A percentile compares a stretch with the other conserved stretches of the same genome.
Evolutionary conservation across 306 rosid species (phyloP).

Genomic region (Parietaria judaica): DNA sequence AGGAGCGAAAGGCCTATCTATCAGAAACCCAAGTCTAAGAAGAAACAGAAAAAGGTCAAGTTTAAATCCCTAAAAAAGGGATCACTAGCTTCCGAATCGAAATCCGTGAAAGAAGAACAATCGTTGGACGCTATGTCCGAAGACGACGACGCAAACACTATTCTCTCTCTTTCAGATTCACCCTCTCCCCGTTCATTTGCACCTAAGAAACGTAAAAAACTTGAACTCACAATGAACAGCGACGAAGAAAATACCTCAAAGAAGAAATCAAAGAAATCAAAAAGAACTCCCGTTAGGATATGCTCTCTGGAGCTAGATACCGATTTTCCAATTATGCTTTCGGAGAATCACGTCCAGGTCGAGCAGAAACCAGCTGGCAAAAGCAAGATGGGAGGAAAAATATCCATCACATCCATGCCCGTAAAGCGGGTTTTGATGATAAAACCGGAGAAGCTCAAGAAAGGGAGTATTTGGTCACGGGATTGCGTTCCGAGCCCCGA

Average conservation of each 20-base stretch:
- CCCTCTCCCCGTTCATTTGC: conserved; percentile 43
- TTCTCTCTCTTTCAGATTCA: conserved; percentile 28
- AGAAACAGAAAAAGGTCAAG: conserved; percentile 85
- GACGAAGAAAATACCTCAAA: conserved; percentile 42
- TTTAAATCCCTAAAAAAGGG: conserved; percentile 88
- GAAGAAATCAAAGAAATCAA: conserved; percentile 76
- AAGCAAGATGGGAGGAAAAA: conserved; percentile 81
- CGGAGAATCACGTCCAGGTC: conserved; percentile 40
- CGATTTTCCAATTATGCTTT: conserved; percentile 40
- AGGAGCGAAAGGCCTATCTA: conserved; percentile 51
- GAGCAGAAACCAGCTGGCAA: conserved; percentile 65
- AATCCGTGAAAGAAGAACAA: conserved; percentile 48
- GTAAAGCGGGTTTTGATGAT: conserved; percentile 66
- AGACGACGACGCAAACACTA: conserved; percentile 47
- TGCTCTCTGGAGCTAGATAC: conserved; percentile 56
- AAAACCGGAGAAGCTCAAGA: conserved; percentile 83
- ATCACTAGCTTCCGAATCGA: conserved; percentile 63
- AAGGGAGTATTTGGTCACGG: conserved; percentile 72
- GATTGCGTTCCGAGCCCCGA: conserved; percentile 89
- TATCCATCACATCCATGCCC: conserved; percentile 83
- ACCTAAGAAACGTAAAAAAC: conserved; percentile 69
- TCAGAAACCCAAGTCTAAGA: conserved; percentile 68
- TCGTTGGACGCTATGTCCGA: conserved; percentile 46
- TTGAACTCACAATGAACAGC: conserved; percentile 32
- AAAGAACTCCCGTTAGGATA: conserved; percentile 45